Percentiles rank a stretch among this genome's conserved stretches.
Evolutionary conservation across 352 stramenopile genomes (phyloP).

Genomic region (Pythium monospermum): DNA sequence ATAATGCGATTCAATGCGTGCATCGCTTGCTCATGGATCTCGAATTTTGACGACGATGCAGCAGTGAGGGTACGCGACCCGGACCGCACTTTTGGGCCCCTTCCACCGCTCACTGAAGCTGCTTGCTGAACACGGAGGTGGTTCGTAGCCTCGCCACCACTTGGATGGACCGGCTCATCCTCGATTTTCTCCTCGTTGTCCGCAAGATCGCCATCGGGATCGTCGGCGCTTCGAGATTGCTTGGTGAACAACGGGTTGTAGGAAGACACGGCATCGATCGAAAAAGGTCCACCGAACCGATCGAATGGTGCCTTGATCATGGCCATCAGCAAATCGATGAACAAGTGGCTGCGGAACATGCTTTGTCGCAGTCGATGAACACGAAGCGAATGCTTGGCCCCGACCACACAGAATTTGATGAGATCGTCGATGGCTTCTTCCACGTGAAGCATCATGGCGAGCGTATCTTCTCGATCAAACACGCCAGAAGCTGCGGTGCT

Average conservation of each 20-base stretch:
- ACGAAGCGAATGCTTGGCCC: constrained; percentile 19
- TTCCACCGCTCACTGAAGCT: neutral
- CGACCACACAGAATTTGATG: constrained; percentile 37
- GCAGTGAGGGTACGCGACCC: too few relatives aligned
- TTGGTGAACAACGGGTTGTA: constrained; percentile 45
- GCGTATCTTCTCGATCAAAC: constrained; percentile 32
- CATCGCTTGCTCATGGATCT: constrained; percentile 26
- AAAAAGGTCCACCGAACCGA: constrained; percentile 52
- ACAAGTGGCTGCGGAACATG: constrained; percentile 53
- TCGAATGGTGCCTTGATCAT: constrained; percentile 66
- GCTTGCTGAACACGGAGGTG: too few relatives aligned
- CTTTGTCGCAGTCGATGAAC: constrained; percentile 36
- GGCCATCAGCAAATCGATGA: constrained; percentile 54
- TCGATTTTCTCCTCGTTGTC: neutral
- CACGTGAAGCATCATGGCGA: constrained; percentile 30
- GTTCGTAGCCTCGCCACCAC: neutral
- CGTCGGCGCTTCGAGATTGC: neutral
- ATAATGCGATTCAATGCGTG: constrained; percentile 56
- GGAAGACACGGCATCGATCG: constrained; percentile 46
- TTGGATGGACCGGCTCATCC: neutral
- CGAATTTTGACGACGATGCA: neutral
- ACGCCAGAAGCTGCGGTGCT: neutral
- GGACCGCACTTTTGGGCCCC: too few relatives aligned
- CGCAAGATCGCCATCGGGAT: constrained; percentile 8
- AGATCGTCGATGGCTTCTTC: constrained; percentile 44